These are phyloP conservation scores for Mollisia scopiformis DNA, from an alignment of 2,329 filamentous ascomycete species.

Conservation along the genomic window DNA sequence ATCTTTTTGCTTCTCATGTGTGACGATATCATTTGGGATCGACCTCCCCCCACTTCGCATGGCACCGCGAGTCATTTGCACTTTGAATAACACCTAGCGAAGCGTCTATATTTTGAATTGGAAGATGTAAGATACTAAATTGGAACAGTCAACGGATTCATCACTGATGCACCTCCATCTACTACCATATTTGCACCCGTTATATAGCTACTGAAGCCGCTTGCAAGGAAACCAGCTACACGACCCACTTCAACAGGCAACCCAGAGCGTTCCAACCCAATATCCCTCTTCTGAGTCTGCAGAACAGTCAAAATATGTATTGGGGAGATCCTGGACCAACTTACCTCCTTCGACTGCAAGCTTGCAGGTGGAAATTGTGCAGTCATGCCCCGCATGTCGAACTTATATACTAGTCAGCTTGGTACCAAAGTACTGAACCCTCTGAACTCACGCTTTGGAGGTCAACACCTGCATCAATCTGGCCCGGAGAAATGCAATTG, in stretches of 20 bases:
- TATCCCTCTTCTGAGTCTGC: constrained; percentile 49
- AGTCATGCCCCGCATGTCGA: constrained; percentile 53
- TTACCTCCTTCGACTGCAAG: constrained; percentile 51
- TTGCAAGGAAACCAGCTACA: constrained; percentile 64
- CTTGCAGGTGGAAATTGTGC: constrained; percentile 58
- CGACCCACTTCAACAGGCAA: constrained; percentile 60
- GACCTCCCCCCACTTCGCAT: neutral
- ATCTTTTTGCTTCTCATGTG: neutral
- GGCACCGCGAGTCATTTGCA: neutral
- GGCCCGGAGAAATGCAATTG: constrained; percentile 52
- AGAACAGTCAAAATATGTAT: neutral
- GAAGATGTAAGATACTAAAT: constrained; percentile 28
- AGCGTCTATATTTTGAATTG: neutral
- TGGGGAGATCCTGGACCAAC: neutral
- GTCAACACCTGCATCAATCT: constrained; percentile 45
- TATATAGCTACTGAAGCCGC: constrained; percentile 64
- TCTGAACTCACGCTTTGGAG: constrained; percentile 39
- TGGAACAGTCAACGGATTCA: constrained; percentile 46
- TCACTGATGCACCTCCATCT: constrained; percentile 57
- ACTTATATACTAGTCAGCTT: constrained; percentile 27
- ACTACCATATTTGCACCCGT: constrained; percentile 65
- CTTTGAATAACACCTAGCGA: neutral
- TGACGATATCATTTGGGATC: neutral
- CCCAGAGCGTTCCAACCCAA: constrained; percentile 61
- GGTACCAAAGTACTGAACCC: constrained; percentile 29